Evolutionary conservation across 2,329 filamentous ascomycete species (phyloP), one percentile per base, ranked within the genome.

Genomic region (Sporothrix dimorphospora): DNA sequence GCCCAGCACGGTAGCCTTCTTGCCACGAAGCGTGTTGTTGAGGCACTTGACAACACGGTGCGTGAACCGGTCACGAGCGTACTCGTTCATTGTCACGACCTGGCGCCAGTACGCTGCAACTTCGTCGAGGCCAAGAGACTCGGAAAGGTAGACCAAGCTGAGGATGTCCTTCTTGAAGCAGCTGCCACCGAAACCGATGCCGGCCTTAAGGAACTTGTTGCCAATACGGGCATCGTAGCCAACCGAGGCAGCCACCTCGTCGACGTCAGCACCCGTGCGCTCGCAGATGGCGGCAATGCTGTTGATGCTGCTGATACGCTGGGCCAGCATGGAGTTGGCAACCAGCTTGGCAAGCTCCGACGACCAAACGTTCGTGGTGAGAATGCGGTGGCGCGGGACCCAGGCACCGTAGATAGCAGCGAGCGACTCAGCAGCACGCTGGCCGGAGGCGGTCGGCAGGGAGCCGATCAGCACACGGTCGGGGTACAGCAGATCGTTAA

Each of bases 81-180:
- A 91, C 78, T 92, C 90, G 81, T 95, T 95, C 84, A 94, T 92
- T 76, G 86, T 87, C 73, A 94, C 86, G 3, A 95, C 91, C 72
- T 89, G 86, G 73, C 85, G 85, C 92, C 92, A 95, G 82, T 94
- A 94, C 74, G 89, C 86, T 45, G 89, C 91, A 0, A 94, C 91
- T 76, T 94, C 90, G 4, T 87, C 85, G 12, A 94, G 83, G 69
- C 90, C 87, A 71, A 94, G 84, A 2, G 87, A 88, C 76, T 93
- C 90, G 19, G 92, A 90, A 40, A 94, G 85, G 81, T 94, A 94
- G 21, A 90, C 87, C 49, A 95, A 82, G 79, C 88, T 92, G 66
- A 92, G 84, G 55, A 94, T 88, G 78, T 95, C 92, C 81, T 95
- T 95, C 80, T 91, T 89, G 84, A 95, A 94, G 81, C 92, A 95